phyloP scores from a whole-genome alignment of 2,329 filamentous ascomycete genomes.

The Ophiostoma sp. region DNA sequence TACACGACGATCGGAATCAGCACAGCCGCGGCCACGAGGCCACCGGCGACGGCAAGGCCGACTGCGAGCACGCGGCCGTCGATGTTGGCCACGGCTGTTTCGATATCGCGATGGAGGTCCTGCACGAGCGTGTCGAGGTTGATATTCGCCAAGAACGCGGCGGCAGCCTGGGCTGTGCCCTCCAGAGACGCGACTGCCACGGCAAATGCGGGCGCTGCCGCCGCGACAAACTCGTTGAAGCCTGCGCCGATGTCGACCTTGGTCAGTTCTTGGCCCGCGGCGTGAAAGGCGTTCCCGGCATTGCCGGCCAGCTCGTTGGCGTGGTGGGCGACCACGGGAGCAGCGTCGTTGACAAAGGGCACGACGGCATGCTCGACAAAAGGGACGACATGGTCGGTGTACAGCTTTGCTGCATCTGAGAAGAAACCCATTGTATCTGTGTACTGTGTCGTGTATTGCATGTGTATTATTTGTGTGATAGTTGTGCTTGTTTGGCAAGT shows the following conservation, averaged over 20 bases:
- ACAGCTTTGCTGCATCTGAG: background rate
- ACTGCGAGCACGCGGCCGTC: background rate
- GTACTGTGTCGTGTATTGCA: background rate
- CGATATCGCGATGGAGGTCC: background rate
- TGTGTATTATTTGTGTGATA: too few species aligned
- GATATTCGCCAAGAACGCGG: background rate
- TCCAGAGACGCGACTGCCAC: background rate
- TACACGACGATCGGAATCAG: background rate
- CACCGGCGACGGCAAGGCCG: background rate
- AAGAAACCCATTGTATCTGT: background rate
- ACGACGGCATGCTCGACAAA: background rate
- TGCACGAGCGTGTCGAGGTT: background rate
- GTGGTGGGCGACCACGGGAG: background rate
- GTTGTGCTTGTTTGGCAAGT: too few species aligned
- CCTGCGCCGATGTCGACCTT: too few species aligned
- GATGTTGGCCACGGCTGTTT: background rate
- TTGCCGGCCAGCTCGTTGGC: too few species aligned
- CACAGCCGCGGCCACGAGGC: background rate
- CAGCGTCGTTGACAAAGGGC: background rate
- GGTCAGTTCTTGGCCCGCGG: too few species aligned
- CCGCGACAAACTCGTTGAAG: background rate
- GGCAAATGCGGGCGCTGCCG: background rate
- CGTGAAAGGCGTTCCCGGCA: background rate
- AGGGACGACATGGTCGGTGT: background rate
- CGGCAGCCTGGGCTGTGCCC: background rate